Evolutionary conservation across 129 eudicot genomes (phyloP), one percentile per base, ranked within the genome.

Genomic region (Gnaphalium uliginosum): DNA sequence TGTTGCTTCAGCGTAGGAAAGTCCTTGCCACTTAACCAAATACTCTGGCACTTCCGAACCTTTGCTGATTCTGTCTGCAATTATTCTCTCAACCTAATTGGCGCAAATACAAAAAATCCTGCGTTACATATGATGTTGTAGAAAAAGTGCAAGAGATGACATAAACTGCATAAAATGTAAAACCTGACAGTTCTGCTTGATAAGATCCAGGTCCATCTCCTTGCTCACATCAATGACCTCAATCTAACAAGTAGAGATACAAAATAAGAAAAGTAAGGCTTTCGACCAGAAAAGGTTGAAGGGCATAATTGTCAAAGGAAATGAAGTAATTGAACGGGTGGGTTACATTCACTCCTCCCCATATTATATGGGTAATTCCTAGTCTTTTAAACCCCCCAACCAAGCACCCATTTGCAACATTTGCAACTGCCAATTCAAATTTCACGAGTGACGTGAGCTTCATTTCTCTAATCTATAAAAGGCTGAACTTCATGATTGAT

Each of bases 171-270:
- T 58, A 62, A 26, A 58, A 18, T 10, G 25, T 54, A 70, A 70
- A 74, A 93, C 99, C 99, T 89, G 99, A 76, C 97, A 87, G 62
- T 95, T 87, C 84, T 91, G 97, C 72, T 91, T 95, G 83, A 89
- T 87, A 62, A 95, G 93, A 84, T 91, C 97, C 87, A 95, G 73
- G 82, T 95, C 99, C 99, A 95, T 95, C 83, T 95, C 99, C 96
- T 95, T 95, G 89, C 99, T 95, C 71, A 95, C 99, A 71, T 95
- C 99, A 89, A 91, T 85, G 43, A 91, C 94, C 82, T 95, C 99
- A 72, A 95, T 91, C 99, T 95, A 78, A 70, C 71, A 57, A 46
- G 78, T 33, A 69, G 18, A 66, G 1, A 50, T 67, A 27, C 35
- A 69, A 69, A 68, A 54, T 56, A 22, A 39, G 41, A 72, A 26